phyloP scores from a whole-genome alignment of 495 filamentous ascomycete species.

The Aspergillus nidulans region DNA sequence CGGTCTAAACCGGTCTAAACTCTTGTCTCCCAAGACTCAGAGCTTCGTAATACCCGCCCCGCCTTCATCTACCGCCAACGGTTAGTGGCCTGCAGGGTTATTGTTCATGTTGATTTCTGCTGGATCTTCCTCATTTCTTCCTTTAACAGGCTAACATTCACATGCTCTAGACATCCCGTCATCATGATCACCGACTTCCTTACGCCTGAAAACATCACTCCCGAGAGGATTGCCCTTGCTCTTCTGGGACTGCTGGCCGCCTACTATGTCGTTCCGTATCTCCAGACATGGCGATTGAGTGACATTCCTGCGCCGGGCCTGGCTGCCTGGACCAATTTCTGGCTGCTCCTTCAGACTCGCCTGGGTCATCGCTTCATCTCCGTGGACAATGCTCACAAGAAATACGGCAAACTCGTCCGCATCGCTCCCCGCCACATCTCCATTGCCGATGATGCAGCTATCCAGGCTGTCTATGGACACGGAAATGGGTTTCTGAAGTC shows the following conservation, averaged over 20 bases:
- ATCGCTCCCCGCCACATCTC: constrained; percentile 58
- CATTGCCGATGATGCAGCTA: constrained; percentile 56
- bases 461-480: constrained; percentile 56
- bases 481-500: constrained; percentile 73
- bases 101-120: background rate
- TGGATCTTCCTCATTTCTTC: background rate
- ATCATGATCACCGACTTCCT: constrained; percentile 2
- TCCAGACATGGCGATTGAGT: constrained; percentile 59
- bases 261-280: constrained; percentile 68
- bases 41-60: no score
- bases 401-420: constrained; percentile 57
- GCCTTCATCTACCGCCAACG: background rate
- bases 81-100: background rate
- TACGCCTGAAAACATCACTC: constrained; percentile 33
- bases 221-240: constrained; percentile 56
- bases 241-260: constrained; percentile 47
- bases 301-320: constrained; percentile 63
- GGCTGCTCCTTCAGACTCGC: constrained; percentile 68
- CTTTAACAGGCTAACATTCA: background rate
- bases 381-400: constrained; percentile 71
- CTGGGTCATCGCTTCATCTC: constrained; percentile 61
- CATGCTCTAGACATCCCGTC: background rate
- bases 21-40: no score
- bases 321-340: constrained; percentile 70
- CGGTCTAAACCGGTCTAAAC: no score